phyloP scores from a whole-genome alignment of 176 grass and related monocot genomes.

The Tuctoria greenei region DNA sequence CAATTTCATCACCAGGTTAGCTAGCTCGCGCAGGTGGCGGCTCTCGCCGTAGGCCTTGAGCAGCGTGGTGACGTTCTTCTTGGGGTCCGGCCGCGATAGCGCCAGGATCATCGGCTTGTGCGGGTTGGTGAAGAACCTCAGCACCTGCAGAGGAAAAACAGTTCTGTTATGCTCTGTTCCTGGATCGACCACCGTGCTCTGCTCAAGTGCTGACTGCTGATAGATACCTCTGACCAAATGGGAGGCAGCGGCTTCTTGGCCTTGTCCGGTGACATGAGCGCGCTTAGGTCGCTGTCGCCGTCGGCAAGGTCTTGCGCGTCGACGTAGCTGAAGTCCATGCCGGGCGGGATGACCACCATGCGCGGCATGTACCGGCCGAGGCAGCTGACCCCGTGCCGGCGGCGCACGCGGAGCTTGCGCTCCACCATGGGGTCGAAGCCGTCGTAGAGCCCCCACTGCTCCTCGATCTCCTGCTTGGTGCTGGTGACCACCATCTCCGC shows the following conservation, averaged over 20 bases:
- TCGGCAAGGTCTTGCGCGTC: conserved; percentile 53
- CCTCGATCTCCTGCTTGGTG: conserved; percentile 95
- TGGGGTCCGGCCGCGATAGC: conserved; percentile 83
- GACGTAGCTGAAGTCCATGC: conserved; percentile 98
- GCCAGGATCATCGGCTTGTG: conserved; percentile 99
- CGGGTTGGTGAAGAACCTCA: conserved; percentile 86
- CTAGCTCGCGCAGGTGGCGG: conserved; percentile 73
- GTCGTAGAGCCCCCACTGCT: conserved; percentile 96
- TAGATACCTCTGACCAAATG: conserved; percentile 85
- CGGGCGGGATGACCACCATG: conserved; percentile 90
- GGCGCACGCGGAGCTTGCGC: conserved; percentile 74
- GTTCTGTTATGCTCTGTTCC: background rate
- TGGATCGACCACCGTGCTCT: background rate
- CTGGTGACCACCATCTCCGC: conserved; percentile 88
- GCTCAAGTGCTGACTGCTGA: background rate
- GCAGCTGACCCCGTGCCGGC: conserved; percentile 65
- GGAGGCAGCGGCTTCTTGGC: conserved; percentile 69
- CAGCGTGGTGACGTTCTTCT: conserved; percentile 95
- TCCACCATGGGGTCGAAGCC: conserved; percentile 78
- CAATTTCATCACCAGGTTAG: conserved; percentile 56
- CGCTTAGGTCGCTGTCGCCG: conserved; percentile 59
- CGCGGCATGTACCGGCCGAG: conserved; percentile 86
- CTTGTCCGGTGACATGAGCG: conserved; percentile 47
- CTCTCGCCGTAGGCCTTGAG: conserved; percentile 95
- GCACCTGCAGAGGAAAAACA: conserved; percentile 32